Percentiles rank a stretch among this genome's conserved stretches.
Evolutionary conservation across 2,329 filamentous ascomycete genomes (phyloP).

Genomic region (Cytospora piceae): DNA sequence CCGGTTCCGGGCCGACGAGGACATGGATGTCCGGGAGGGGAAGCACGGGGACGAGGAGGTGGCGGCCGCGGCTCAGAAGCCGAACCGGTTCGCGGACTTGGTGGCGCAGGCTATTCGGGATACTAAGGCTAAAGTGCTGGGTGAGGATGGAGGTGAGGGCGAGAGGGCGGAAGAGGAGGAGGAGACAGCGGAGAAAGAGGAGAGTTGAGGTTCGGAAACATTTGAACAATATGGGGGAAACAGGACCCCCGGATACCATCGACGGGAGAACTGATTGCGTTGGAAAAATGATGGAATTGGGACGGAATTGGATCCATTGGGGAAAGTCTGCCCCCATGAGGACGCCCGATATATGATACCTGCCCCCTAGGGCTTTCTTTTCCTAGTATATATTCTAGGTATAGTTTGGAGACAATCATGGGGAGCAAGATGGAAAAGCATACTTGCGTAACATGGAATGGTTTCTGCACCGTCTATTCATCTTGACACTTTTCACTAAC

Average conservation of each 20-base stretch:
- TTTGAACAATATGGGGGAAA: background rate
- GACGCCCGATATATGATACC: background rate
- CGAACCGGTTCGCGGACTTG: slow-evolving; percentile 38
- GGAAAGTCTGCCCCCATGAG: background rate
- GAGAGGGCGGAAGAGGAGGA: background rate
- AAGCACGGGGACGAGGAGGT: slow-evolving; percentile 21
- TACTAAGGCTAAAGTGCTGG: slow-evolving; percentile 22
- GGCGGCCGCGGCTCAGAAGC: background rate
- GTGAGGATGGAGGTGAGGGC: slow-evolving; percentile 24
- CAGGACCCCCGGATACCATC: background rate
- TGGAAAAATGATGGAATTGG: too few species aligned
- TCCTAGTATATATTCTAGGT: background rate
- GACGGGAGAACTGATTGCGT: background rate
- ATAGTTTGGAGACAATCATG: background rate
- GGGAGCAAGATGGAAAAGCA: background rate
- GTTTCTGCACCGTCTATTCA: background rate
- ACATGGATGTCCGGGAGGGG: slow-evolving; percentile 34
- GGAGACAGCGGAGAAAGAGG: background rate
- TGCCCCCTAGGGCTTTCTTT: background rate
- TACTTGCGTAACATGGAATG: background rate
- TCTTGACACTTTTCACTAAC: too few species aligned
- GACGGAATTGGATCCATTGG: background rate
- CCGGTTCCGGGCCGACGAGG: slow-evolving; percentile 43
- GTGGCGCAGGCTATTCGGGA: slow-evolving; percentile 38
- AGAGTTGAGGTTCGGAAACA: background rate